Evolutionary conservation across 805 yeast species (phyloP).

Genomic region (Millerago galiae): DNA sequence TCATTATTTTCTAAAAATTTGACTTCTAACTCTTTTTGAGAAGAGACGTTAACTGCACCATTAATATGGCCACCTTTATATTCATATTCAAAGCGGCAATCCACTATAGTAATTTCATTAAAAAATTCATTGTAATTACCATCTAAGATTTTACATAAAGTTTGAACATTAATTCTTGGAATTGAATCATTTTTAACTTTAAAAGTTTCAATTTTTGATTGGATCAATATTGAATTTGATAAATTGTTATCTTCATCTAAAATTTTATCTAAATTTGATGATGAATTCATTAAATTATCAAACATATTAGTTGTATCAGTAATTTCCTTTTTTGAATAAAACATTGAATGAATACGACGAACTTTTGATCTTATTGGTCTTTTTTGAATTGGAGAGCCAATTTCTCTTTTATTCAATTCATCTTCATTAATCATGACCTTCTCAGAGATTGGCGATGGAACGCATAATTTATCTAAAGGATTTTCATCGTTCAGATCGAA

Average conservation of each 20-base stretch:
- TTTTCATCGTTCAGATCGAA: conserved; percentile 7
- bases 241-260: conserved; percentile 7
- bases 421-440: conserved; percentile 6
- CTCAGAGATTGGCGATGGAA: conserved; percentile 23
- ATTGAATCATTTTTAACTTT: conserved; percentile 51
- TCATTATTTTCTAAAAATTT: conserved; percentile 28
- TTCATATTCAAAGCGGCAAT: conserved; percentile 92
- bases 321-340: conserved; percentile 47
- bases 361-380: conserved; percentile 31
- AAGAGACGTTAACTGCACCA: conserved; percentile 72
- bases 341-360: conserved; percentile 66
- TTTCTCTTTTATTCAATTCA: conserved; percentile 22
- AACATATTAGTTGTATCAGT: conserved; percentile 30
- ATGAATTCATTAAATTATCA: conserved; percentile 20
- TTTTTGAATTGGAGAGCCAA: conserved; percentile 35
- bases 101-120: conserved; percentile 49
- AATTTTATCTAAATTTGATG: conserved; percentile 11
- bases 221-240: conserved; percentile 16
- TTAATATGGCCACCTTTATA: conserved; percentile 88
- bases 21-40: conserved; percentile 62
- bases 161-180: conserved; percentile 58
- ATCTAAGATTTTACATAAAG: conserved; percentile 50
- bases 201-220: conserved; percentile 36
- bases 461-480: conserved; percentile 19
- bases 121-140: conserved; percentile 44